phyloP scores from a whole-genome alignment of 768 basidiomycete genomes.

The Russula earlei region DNA sequence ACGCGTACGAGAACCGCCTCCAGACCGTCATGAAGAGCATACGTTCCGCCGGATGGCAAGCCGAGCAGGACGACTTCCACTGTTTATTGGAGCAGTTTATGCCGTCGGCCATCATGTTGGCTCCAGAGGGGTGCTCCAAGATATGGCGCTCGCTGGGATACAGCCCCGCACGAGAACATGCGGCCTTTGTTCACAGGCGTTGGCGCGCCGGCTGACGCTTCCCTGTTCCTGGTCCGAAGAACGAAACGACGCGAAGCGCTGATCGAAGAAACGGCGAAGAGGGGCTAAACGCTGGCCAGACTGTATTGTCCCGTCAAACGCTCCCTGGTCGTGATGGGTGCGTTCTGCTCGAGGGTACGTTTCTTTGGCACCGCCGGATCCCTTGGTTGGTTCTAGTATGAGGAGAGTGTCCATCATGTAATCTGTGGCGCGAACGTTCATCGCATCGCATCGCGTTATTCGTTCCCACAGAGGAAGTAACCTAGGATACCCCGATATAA shows the following conservation, averaged over 20 bases:
- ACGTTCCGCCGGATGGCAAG: constrained; percentile 38
- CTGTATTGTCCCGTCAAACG: no score
- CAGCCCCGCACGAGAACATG: constrained; percentile 48
- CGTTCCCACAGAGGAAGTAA: no score
- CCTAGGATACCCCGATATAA: no score
- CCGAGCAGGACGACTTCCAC: constrained; percentile 56
- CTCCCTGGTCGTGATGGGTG: no score
- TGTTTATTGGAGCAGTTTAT: constrained; percentile 64
- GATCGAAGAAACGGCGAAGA: constrained; percentile 35
- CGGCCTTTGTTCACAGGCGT: constrained; percentile 54
- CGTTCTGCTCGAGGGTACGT: no score
- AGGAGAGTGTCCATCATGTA: no score
- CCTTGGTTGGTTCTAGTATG: no score
- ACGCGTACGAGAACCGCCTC: constrained; percentile 58
- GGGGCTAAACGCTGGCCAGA: no score
- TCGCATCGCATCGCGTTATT: no score
- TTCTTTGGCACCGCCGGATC: no score
- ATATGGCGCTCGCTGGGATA: constrained; percentile 39
- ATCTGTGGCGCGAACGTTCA: no score
- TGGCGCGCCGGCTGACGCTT: constrained; percentile 57
- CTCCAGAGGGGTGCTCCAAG: constrained; percentile 49
- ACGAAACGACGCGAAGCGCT: constrained; percentile 29
- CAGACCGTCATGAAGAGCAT: constrained; percentile 64
- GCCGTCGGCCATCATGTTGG: constrained; percentile 60
- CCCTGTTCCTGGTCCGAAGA: constrained; percentile 41